Evolutionary conservation across 1,284 basidiomycete genomes (phyloP), one percentile per base, ranked within the genome.

Genomic region (Tetrapyrgos nigripes): DNA sequence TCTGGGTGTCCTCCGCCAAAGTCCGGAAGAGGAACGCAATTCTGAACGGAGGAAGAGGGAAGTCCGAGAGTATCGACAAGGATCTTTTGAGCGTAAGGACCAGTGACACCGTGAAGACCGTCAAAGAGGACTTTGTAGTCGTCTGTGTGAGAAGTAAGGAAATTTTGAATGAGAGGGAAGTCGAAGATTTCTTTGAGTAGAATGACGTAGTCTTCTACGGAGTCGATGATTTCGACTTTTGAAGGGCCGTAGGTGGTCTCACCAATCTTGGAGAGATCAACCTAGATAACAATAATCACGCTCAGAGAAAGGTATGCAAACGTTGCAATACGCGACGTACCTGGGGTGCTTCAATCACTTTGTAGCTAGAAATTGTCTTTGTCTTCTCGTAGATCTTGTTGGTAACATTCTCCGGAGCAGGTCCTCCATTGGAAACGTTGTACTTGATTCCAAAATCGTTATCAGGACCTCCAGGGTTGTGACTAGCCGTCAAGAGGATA

Each of bases 391-490:
- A 97, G 68, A 99, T 98, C 78, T 89, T 90, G 80, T 99, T 84
- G 21, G 97, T 99, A 58, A 99, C 91, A 64, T 82, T 86, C 79
- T 99, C 97, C 2, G 97, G 96, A 9, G 97, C 97, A 26, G 97
- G 97, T 0, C 97, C 97, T 64, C 97, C 97, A 70, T 99, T 99
- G 47, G 90, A 89, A 58, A 96, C 91, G 80, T 99, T 99, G 83
- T 97, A 98, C 80, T 99, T 99, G 87, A 99, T 98, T 61, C 97
- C 97, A 74, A 99, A 99, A 78, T 99, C 97, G 69, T 93, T 93
- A 69, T 98, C 86, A 27, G 97, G 97, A 46, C 97, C 97, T 62
- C 97, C 97, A 10, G 97, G 96, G 79, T 99, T 99, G 84, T 99
- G 97, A 63, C 89, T 93, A 26, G 97, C 97, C n/a, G 97, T 99